A percentile compares a stretch with the other conserved stretches of the same genome.
phyloP scores from a whole-genome alignment of 495 filamentous ascomycete genomes.

The Penicillium coprophilum region DNA sequence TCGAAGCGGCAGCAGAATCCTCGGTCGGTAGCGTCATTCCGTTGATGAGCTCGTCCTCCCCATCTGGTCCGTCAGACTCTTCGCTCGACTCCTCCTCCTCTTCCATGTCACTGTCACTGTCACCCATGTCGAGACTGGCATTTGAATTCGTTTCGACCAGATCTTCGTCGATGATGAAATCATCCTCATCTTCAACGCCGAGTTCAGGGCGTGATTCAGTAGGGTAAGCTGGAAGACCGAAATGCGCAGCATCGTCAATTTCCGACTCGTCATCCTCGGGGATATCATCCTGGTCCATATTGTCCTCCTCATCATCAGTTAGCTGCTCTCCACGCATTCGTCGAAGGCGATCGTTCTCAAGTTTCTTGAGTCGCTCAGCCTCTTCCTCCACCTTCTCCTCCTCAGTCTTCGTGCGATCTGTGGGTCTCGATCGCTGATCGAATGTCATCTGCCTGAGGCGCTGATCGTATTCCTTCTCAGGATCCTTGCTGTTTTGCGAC shows the following conservation, averaged over 20 bases:
- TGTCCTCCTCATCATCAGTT: conserved; percentile 45
- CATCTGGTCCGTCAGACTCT: conserved; percentile 49
- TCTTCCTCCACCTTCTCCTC: conserved; percentile 81
- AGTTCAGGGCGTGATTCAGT: conserved; percentile 38
- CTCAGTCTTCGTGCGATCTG: conserved; percentile 84
- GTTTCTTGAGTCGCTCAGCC: conserved; percentile 66
- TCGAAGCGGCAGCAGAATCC: conserved; percentile 22
- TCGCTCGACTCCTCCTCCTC: conserved; percentile 49
- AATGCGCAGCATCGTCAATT: conserved; percentile 52
- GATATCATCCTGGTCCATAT: conserved; percentile 1
- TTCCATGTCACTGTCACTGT: conserved; percentile 53
- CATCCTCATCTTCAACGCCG: conserved; percentile 83
- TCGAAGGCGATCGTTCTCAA: conserved; percentile 70
- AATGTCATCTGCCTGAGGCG: conserved; percentile 75
- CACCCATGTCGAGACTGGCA: conserved; percentile 51
- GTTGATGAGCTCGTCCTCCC: conserved; percentile 49
- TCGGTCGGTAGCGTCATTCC: conserved; percentile 34
- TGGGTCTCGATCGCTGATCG: conserved; percentile 79
- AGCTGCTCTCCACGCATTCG: conserved; percentile 47
- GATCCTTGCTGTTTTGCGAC: conserved; percentile 58
- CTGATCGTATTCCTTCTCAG: conserved; percentile 82
- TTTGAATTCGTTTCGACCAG: conserved; percentile 62
- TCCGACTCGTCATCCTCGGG: conserved; percentile 14
- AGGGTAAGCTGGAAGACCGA: conserved; percentile 48
- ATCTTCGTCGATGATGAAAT: conserved; percentile 86